phyloP scores from a whole-genome alignment of 2,329 filamentous ascomycete genomes.

The Talaromyces rugulosus region DNA sequence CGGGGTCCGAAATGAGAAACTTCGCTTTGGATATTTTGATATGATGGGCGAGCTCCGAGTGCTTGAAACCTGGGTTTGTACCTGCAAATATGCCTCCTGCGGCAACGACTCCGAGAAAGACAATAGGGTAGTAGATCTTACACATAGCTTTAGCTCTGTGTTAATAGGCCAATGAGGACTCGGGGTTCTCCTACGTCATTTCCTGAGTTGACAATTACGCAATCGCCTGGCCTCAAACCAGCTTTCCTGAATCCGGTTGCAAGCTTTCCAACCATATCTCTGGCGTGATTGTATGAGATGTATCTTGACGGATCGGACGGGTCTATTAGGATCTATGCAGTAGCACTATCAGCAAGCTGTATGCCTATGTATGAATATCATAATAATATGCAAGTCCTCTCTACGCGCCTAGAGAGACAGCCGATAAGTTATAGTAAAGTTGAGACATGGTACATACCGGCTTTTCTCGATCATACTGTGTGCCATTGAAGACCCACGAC shows the following conservation, averaged over 20 bases:
- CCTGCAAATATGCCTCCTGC: slow-evolving; percentile 47
- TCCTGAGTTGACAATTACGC: not conserved
- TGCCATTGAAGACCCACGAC: not conserved
- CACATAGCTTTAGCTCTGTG: not conserved
- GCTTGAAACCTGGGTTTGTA: slow-evolving; percentile 47
- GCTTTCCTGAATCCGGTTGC: not conserved
- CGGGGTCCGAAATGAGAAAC: slow-evolving; percentile 45
- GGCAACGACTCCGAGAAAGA: slow-evolving; percentile 48
- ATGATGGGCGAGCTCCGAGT: slow-evolving; percentile 47
- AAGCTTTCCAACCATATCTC: not conserved
- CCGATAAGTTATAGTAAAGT: no score
- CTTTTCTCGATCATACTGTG: not conserved
- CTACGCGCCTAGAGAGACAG: no score
- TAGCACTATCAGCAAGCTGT: not conserved
- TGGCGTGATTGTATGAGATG: not conserved
- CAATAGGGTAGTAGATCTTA: slow-evolving; percentile 47
- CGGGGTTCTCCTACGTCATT: not conserved
- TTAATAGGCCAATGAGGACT: no score
- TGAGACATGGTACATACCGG: not conserved
- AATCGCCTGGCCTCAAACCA: not conserved
- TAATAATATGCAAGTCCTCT: no score
- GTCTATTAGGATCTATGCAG: not conserved
- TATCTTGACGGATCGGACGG: not conserved
- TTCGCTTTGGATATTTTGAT: slow-evolving; percentile 42
- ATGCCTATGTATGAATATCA: not conserved